These are phyloP conservation scores for Blastobotrys serpentis DNA, from an alignment of 1,139 yeast species.

Conservation along the genomic window DNA sequence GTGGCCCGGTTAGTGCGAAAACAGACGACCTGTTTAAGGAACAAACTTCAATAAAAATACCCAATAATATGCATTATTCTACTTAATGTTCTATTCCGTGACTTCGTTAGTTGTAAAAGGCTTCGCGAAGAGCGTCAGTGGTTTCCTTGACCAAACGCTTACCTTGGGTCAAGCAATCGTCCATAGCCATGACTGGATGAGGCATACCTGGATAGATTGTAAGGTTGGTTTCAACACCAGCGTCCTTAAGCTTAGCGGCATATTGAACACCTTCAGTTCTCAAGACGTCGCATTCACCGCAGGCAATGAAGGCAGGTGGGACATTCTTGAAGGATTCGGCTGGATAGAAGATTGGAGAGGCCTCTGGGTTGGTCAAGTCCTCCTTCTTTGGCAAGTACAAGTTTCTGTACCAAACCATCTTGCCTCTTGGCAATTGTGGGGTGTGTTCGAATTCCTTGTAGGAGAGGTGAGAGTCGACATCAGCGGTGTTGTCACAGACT, in stretches of 20 bases:
- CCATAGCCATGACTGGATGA: slow-evolving; percentile 53
- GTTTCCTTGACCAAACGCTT: slow-evolving; percentile 40
- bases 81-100: background rate
- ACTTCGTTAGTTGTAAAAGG: slow-evolving; percentile 19
- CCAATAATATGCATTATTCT: background rate
- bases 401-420: slow-evolving; percentile 51
- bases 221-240: slow-evolving; percentile 43
- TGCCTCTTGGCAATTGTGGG: slow-evolving; percentile 49
- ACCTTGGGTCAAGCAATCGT: slow-evolving; percentile 45
- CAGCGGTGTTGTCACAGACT: slow-evolving; percentile 50
- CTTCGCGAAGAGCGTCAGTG: slow-evolving; percentile 24
- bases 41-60: background rate
- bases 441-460: slow-evolving; percentile 47
- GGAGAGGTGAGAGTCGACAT: slow-evolving; percentile 41
- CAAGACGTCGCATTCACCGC: slow-evolving; percentile 48
- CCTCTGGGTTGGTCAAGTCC: slow-evolving; percentile 43
- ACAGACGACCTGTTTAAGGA: background rate
- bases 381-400: slow-evolving; percentile 45
- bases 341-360: slow-evolving; percentile 48
- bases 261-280: slow-evolving; percentile 49
- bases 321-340: slow-evolving; percentile 43
- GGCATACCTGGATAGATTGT: slow-evolving; percentile 47
- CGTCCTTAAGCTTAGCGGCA: slow-evolving; percentile 42
- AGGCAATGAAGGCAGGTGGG: slow-evolving; percentile 48
- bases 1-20: no score